Conservation (phyloP, 78 protist genomes). For the Dictyostelium brefeldianum region DNA sequence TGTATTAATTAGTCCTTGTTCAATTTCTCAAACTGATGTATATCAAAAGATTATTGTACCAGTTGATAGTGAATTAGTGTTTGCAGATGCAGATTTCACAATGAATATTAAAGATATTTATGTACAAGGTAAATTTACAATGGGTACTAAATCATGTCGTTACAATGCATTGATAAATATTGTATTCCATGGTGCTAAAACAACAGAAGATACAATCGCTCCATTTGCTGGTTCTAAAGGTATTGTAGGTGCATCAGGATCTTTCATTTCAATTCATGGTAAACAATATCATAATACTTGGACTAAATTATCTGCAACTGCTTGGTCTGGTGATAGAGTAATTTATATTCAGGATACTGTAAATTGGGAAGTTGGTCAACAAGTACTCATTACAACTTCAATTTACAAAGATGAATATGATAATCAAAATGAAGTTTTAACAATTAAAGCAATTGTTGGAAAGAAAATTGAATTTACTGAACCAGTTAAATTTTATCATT, state of each 20-base stretch:
- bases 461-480: background rate
- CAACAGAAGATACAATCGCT: constrained; percentile 34
- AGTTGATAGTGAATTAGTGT: constrained; percentile 15
- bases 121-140: constrained; percentile 47
- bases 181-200: constrained; percentile 49
- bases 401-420: constrained; percentile 15
- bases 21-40: constrained; percentile 2
- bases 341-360: constrained; percentile 57
- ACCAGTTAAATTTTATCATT: constrained; percentile 72
- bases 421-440: constrained; percentile 83
- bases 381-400: constrained; percentile 83
- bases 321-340: constrained; percentile 3
- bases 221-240: constrained; percentile 60
- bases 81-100: constrained; percentile 24
- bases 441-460: constrained; percentile 51
- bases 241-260: constrained; percentile 56
- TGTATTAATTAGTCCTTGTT: constrained; percentile 65
- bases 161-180: constrained; percentile 15
- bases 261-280: constrained; percentile 63
- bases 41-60: constrained; percentile 60
- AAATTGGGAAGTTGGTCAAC: constrained; percentile 87
- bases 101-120: constrained; percentile 40
- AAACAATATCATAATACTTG: constrained; percentile 85
- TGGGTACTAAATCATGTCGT: constrained; percentile 68
- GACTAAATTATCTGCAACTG: constrained; percentile 80